A percentile compares a stretch with the other conserved stretches of the same genome.
phyloP scores from a whole-genome alignment of 306 rosid species.

The Rosa multiflora region DNA sequence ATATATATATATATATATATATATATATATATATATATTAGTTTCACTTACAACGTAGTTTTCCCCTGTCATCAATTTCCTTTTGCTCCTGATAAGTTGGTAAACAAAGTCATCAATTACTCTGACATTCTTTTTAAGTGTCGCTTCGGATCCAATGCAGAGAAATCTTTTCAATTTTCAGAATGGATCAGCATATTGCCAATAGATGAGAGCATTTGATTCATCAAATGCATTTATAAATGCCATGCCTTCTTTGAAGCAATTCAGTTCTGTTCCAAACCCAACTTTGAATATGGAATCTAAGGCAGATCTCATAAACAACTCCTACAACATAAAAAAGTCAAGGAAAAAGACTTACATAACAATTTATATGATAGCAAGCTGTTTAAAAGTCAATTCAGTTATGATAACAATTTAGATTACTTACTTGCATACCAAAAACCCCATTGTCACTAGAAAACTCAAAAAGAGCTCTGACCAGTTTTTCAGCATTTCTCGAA shows the following conservation, averaged over 20 bases:
- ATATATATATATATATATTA: too few species aligned
- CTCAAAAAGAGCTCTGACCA: too few species aligned
- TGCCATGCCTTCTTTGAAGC: constrained; percentile 51
- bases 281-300: constrained; percentile 81
- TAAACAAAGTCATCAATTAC: constrained; percentile 49
- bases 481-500: too few species aligned
- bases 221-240: constrained; percentile 82
- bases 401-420: background rate
- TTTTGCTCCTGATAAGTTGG: constrained; percentile 47
- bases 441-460: constrained; percentile 26
- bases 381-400: background rate
- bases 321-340: constrained; percentile 37
- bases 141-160: constrained; percentile 62
- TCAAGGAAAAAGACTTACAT: background rate
- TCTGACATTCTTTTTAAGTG: constrained; percentile 46
- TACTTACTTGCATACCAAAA: constrained; percentile 72
- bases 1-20: background rate
- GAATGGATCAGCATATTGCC: constrained; percentile 73
- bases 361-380: background rate
- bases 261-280: constrained; percentile 77
- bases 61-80: constrained; percentile 29
- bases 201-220: constrained; percentile 48
- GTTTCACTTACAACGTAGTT: constrained; percentile 45
- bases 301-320: constrained; percentile 60
- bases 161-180: constrained; percentile 68